Base-by-base conservation (phyloP, 208 protist species). In the Phytomonas sp. region DNA sequence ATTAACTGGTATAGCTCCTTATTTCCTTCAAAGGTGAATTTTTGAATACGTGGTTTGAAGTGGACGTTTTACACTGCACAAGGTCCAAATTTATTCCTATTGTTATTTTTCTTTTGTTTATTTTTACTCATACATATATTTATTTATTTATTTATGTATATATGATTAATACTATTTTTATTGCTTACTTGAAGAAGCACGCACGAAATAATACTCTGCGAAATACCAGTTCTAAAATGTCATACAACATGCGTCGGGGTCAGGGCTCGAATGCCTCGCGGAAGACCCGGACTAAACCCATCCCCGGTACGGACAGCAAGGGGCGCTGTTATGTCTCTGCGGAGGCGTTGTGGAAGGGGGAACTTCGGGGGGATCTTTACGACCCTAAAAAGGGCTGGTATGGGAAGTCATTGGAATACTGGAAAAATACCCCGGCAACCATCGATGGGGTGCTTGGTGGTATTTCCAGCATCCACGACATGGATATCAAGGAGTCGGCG, bases 391-490 rank as follows among this genome's bases (percentile, higher is more conserved):
- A 73, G 33, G 91, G 91, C 2, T 96, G 91, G 91, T 96, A 96
- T 75, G 91, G 91, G 49, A 94, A 93, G 79, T 84, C 91, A 3
- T 70, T 97, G 3, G 71, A 84, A 36, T 96, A 96, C 80, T 97
- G 93, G 93, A 72, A 79, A 59, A 91, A 82, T 23, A 74, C 85
- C n/a, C 87, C 91, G 19, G 79, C 93, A 3, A 95, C 89, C 6
- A 74, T 97, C 26, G 90, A 79, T 70, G 93, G 93, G 29, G 93
- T 97, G 59, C 83, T 97, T n/a, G 93, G 93, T 4, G 93, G 93
- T 30, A 86, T 96, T 78, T 81, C 87, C 11, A 77, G 90, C 42
- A 72, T 95, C 23, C 82, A 93, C 71, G 78, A 84, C 45, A 75
- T 81, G 33, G 94, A 97, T 67, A 77, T 95, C 34, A 73, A 63